These are phyloP conservation scores for Phyllostachys edulis DNA, from an alignment of 176 grass and related monocot species.

Conservation along the genomic window DNA sequence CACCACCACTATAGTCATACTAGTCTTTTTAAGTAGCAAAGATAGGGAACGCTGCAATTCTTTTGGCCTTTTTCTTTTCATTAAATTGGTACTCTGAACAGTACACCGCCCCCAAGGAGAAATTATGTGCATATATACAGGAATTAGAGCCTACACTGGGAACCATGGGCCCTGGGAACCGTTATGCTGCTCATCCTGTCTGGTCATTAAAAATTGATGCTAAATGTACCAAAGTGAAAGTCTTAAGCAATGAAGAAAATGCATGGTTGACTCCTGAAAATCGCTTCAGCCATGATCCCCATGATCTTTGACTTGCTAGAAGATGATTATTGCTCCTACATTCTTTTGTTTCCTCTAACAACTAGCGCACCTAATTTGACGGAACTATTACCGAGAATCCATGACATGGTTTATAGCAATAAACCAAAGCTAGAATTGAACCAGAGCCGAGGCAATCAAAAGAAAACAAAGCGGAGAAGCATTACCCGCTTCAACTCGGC, in stretches of 20 bases:
- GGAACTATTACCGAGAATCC: neutral
- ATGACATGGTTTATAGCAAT: neutral
- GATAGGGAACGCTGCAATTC: neutral
- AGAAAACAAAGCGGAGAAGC: neutral
- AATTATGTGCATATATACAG: neutral
- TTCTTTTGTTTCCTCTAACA: neutral
- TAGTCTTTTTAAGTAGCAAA: too few relatives aligned
- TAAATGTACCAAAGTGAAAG: neutral
- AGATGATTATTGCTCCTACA: neutral
- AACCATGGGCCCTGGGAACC: neutral
- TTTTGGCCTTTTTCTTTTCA: neutral
- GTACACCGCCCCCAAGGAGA: neutral
- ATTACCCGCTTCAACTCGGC: constrained; percentile 52
- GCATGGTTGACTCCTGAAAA: neutral
- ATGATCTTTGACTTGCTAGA: neutral
- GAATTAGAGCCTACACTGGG: neutral
- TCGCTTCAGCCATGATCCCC: neutral
- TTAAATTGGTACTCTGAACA: neutral
- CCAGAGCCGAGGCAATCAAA: neutral
- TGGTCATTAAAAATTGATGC: neutral
- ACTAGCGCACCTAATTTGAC: neutral
- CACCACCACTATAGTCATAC: too few relatives aligned
- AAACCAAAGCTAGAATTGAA: neutral
- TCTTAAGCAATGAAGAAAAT: neutral
- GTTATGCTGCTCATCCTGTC: neutral